Conservation (phyloP, 768 basidiomycete genomes). For the Boletellus sp. region DNA sequence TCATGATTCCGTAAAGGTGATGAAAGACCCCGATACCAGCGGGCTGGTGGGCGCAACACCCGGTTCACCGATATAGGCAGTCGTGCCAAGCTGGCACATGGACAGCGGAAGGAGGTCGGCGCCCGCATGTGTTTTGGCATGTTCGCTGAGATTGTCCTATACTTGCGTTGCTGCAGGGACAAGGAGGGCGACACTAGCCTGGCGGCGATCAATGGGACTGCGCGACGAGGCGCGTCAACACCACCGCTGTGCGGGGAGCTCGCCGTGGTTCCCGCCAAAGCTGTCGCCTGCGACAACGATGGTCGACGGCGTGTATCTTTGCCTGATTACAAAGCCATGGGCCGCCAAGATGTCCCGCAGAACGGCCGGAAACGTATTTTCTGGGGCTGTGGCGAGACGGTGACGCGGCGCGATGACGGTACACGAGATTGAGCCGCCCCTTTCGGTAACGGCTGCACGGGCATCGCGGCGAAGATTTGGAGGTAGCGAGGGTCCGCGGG, state of each 20-base stretch:
- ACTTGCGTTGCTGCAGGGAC: slow-evolving; percentile 36
- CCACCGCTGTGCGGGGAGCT: slow-evolving; percentile 13
- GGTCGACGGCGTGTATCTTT: slow-evolving; percentile 22
- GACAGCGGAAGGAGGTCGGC: background rate
- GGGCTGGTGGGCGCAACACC: slow-evolving; percentile 8
- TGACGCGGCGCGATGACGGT: slow-evolving; percentile 21
- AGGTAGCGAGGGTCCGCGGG: slow-evolving; percentile 6
- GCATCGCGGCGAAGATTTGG: slow-evolving; percentile 4
- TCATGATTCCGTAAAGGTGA: slow-evolving; percentile 20
- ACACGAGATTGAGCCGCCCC: background rate
- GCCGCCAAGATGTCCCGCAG: slow-evolving; percentile 24
- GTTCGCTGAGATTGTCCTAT: background rate
- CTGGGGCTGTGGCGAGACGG: slow-evolving; percentile 20
- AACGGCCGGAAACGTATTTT: slow-evolving; percentile 22
- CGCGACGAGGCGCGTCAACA: slow-evolving; percentile 34
- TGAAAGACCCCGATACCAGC: slow-evolving; percentile 11
- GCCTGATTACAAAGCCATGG: slow-evolving; percentile 20
- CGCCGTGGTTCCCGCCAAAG: slow-evolving; percentile 26
- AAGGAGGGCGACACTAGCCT: slow-evolving; percentile 52
- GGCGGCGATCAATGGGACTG: slow-evolving; percentile 53
- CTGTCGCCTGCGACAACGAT: slow-evolving; percentile 22
- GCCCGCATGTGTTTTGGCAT: background rate
- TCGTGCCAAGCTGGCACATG: accelerated
- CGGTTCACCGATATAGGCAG: slow-evolving; percentile 12
- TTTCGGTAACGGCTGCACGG: slow-evolving; percentile 1